These are phyloP conservation scores for Salvia miltiorrhiza DNA, from an alignment of 257 asterid genomes.

Conservation along the genomic window DNA sequence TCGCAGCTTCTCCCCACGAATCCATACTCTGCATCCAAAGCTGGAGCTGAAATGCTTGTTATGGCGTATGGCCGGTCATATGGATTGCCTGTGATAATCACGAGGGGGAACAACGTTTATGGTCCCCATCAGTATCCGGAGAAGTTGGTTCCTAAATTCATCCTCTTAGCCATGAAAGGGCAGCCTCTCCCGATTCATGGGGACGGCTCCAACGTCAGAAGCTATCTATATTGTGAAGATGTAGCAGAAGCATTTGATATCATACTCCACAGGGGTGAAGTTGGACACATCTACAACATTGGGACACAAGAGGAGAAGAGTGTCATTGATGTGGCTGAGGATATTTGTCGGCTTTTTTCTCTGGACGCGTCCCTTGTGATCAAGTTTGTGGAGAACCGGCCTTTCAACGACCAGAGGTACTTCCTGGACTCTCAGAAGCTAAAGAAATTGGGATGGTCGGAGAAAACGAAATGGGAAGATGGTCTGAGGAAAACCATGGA, in stretches of 20 bases:
- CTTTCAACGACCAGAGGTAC: conserved; percentile 40
- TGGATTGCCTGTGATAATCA: conserved; percentile 45
- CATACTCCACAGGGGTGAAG: conserved; percentile 43
- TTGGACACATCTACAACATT: conserved; percentile 40
- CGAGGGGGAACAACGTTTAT: conserved; percentile 49
- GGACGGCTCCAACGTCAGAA: conserved; percentile 40
- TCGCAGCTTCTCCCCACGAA: no score
- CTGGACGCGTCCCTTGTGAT: conserved; percentile 25
- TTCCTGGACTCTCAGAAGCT: conserved; percentile 33
- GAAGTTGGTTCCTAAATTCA: conserved; percentile 40
- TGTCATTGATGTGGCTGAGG: conserved; percentile 45
- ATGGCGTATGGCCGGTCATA: conserved; percentile 49
- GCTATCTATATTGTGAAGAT: conserved; percentile 46
- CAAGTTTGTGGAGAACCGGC: conserved; percentile 39
- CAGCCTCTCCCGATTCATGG: conserved; percentile 43
- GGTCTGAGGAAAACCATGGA: conserved; percentile 40
- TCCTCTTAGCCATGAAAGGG: conserved; percentile 45
- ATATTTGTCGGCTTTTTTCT: conserved; percentile 31
- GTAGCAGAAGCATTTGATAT: conserved; percentile 45
- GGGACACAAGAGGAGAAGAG: conserved; percentile 45
- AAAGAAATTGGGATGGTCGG: conserved; percentile 37
- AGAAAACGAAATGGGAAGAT: conserved; percentile 38
- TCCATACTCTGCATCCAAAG: conserved; percentile 50
- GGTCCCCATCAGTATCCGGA: conserved; percentile 47
- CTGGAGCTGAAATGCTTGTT: conserved; percentile 54